Conservation (phyloP, 225 moss, liverwort and hornwort species). For the Antitrichia curtipendula region DNA sequence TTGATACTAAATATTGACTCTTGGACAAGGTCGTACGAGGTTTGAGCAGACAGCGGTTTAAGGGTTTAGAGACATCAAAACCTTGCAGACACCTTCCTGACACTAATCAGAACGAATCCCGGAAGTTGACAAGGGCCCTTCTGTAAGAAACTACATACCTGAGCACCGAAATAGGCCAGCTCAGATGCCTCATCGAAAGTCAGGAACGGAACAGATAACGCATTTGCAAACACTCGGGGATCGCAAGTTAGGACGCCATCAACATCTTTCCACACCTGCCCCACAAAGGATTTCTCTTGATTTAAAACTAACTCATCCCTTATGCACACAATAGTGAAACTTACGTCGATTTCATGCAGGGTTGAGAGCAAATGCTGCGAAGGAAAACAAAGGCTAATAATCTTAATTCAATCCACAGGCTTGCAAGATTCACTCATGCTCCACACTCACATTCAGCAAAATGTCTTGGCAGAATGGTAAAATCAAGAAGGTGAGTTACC, state of each 20-base stretch:
- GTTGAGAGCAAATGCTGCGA: background rate
- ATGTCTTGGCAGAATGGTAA: background rate
- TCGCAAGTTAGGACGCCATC: slow-evolving; percentile 97
- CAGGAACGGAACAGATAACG: slow-evolving; percentile 61
- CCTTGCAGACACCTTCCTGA: background rate
- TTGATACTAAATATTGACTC: background rate
- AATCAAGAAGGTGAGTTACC: background rate
- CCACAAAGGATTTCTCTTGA: background rate
- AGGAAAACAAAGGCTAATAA: background rate
- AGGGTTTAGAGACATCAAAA: background rate
- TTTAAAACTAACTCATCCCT: background rate
- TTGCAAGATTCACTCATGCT: background rate
- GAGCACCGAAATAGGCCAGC: slow-evolving; percentile 91
- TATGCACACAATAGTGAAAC: background rate
- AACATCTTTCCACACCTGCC: slow-evolving; percentile 96
- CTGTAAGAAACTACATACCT: slow-evolving; percentile 24
- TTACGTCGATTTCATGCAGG: background rate
- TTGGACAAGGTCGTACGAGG: background rate
- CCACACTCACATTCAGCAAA: background rate
- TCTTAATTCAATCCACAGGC: background rate
- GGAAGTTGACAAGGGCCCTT: background rate
- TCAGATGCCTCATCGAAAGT: slow-evolving; percentile 99
- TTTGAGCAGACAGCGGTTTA: background rate
- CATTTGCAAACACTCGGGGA: slow-evolving; percentile 67
- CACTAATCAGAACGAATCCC: background rate